Conservation (phyloP, 768 basidiomycete genomes). For the Russula sp. region DNA sequence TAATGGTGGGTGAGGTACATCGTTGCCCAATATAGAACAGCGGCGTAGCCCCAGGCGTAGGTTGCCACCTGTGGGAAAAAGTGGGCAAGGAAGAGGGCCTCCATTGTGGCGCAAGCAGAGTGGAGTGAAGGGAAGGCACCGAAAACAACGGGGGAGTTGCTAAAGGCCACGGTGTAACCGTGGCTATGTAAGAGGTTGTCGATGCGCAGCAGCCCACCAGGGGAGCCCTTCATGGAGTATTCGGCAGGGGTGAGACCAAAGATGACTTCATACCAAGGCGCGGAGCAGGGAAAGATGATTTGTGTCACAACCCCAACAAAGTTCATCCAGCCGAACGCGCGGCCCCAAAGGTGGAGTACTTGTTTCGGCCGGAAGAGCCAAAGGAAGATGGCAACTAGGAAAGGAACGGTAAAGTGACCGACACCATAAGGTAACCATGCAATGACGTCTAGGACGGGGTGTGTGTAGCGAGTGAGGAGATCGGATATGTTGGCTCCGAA, state of each 20-base stretch:
- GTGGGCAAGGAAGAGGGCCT: slow-evolving; percentile 89
- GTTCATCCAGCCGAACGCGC: slow-evolving; percentile 92
- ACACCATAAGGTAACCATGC: slow-evolving; percentile 99
- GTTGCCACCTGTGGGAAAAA: slow-evolving; percentile 79
- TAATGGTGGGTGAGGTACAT: slow-evolving; percentile 99
- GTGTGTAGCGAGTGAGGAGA: slow-evolving; percentile 91
- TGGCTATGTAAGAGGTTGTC: slow-evolving; percentile 77
- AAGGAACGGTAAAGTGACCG: slow-evolving; percentile 82
- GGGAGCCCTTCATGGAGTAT: slow-evolving; percentile 87
- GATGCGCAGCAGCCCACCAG: slow-evolving; percentile 90
- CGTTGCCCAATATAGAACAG: slow-evolving; percentile 92
- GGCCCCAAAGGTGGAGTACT: slow-evolving; percentile 78
- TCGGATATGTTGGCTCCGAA: slow-evolving; percentile 99
- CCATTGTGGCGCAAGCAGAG: slow-evolving; percentile 85
- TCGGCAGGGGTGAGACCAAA: slow-evolving; percentile 94
- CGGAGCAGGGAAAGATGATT: slow-evolving; percentile 85
- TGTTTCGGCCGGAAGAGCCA: slow-evolving; percentile 89
- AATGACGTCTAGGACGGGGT: slow-evolving; percentile 85
- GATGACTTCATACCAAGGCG: slow-evolving; percentile 98
- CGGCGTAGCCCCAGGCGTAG: slow-evolving; percentile 80
- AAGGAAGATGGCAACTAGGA: slow-evolving; percentile 77
- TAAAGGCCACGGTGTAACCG: slow-evolving; percentile 78
- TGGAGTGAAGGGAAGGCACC: slow-evolving; percentile 97
- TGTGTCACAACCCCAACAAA: slow-evolving; percentile 83
- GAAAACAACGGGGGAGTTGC: slow-evolving; percentile 88